Base-by-base conservation (phyloP, 192 early-diverging fungal genomes). In the Chytriomyces confervae region DNA sequence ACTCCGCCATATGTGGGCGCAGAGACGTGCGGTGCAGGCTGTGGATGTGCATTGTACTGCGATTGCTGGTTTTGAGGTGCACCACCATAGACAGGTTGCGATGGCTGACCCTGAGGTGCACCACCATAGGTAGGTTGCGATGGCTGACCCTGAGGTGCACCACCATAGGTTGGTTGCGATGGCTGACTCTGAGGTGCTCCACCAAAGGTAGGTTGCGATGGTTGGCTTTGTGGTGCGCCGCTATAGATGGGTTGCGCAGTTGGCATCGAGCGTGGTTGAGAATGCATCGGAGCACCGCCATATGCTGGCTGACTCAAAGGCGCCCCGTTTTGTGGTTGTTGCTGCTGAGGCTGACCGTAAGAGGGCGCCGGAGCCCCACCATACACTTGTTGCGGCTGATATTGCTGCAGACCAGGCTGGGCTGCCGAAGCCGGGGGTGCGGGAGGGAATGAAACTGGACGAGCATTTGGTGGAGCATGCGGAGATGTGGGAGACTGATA, bases 321-420 rank as follows among this genome's bases (percentile, higher is more conserved):
- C 53, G 53, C 13, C 53, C 13, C 16, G 16, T 2, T 57, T 0
- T 57, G 13, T 20, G 20, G 16, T 5, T 13, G 53, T n/a, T 57
- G 20, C 20, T 20, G 16, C 20, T 57, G 53, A 57, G 53, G 53
- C 36, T 36, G 36, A 36, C 36, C 36, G 4, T 36, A 36, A 36
- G 36, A 36, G 2, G 71, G 61, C 44, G 47, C 36, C 23, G 43
- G 63, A 48, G 76, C 67, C 44, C 62, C 81, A 62, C 74, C 77
- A 18, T 80, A 60, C 13, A 66, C 70, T 8, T 70, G 77, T 62
- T 85, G 66, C 7, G 74, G 66, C 24, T 72, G 72, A 16, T n/a
- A 16, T 45, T 46, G 73, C 61, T 36, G 72, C 46, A 8, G 65
- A 3, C 44, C 29, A 57, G 76, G 16, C 63, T 8, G 49, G 53